Percentiles rank a stretch among this genome's conserved stretches.
phyloP scores from a whole-genome alignment of 148 eudicot species.

The Selenicereus undatus region DNA sequence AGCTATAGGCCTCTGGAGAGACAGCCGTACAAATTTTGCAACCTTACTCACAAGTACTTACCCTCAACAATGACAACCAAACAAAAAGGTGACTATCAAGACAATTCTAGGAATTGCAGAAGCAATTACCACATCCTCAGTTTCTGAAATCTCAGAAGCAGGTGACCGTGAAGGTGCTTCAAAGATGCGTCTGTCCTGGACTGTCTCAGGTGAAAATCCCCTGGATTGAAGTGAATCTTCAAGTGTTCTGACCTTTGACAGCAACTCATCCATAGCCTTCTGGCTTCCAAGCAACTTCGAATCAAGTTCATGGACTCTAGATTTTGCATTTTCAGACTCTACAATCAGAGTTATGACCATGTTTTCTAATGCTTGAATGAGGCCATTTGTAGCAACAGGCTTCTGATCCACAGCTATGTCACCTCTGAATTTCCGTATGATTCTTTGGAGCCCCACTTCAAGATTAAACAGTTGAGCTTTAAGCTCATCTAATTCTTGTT shows the following conservation, averaged over 20 bases:
- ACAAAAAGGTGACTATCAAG: not conserved
- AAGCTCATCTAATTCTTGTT: conserved; percentile 26
- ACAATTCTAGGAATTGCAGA: not conserved
- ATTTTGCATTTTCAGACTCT: conserved; percentile 69
- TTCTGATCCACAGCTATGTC: conserved; percentile 37
- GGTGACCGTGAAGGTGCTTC: conserved; percentile 60
- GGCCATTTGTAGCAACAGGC: conserved; percentile 33
- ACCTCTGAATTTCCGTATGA: conserved; percentile 30
- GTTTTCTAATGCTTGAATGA: conserved; percentile 57
- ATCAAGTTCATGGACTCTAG: conserved; percentile 60
- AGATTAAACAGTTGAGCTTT: conserved; percentile 27
- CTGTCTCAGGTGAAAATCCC: conserved; percentile 35
- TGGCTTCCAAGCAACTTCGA: conserved; percentile 63
- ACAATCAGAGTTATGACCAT: conserved; percentile 43
- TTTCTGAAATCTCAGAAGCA: conserved; percentile 79
- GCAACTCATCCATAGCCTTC: conserved; percentile 64
- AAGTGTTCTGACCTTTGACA: conserved; percentile 59
- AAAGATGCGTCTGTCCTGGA: conserved; percentile 58
- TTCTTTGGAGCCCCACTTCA: conserved; percentile 27
- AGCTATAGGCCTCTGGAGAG: not conserved
- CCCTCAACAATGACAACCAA: conserved; percentile 8
- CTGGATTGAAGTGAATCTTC: conserved; percentile 58
- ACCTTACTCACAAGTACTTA: not conserved
- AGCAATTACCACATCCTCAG: conserved; percentile 75
- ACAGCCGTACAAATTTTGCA: not conserved